Conservation (phyloP, 345 rosid genomes). For the Camelina sativa region DNA sequence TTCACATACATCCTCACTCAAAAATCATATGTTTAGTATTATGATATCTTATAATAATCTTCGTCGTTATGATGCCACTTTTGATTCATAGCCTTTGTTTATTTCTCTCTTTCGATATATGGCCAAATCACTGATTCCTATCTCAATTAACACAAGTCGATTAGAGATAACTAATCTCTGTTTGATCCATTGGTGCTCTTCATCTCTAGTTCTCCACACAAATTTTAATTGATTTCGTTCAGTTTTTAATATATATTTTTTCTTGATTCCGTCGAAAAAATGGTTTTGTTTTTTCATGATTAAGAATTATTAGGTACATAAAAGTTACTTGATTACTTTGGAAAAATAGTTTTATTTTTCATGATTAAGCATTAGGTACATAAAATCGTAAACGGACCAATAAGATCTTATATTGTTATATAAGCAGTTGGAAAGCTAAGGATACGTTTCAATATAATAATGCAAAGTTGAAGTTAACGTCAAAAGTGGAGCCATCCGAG, state of each 20-base stretch:
- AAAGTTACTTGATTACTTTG: neutral
- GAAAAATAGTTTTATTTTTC: neutral
- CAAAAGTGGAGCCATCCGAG: conserved; percentile 37
- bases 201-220: neutral
- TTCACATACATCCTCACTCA: neutral
- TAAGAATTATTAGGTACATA: neutral
- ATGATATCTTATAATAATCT: neutral
- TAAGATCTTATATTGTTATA: neutral
- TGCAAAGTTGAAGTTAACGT: conserved; percentile 36
- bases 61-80: conserved; percentile 13
- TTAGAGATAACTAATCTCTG: neutral
- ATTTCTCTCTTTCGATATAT: neutral
- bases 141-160: neutral
- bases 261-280: neutral
- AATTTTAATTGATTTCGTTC: neutral
- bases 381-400: conserved; percentile 10
- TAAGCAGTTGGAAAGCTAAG: neutral
- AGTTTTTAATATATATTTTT: too few species aligned
- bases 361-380: conserved; percentile 19
- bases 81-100: neutral
- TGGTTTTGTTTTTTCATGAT: conserved; percentile 1
- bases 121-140: too few species aligned
- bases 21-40: neutral
- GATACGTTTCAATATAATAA: conserved; percentile 5
- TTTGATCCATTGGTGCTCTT: neutral